A percentile compares a stretch with the other conserved stretches of the same genome.
Evolutionary conservation across 768 basidiomycete genomes (phyloP).

Genomic region (Calocybe gangraenosa): DNA sequence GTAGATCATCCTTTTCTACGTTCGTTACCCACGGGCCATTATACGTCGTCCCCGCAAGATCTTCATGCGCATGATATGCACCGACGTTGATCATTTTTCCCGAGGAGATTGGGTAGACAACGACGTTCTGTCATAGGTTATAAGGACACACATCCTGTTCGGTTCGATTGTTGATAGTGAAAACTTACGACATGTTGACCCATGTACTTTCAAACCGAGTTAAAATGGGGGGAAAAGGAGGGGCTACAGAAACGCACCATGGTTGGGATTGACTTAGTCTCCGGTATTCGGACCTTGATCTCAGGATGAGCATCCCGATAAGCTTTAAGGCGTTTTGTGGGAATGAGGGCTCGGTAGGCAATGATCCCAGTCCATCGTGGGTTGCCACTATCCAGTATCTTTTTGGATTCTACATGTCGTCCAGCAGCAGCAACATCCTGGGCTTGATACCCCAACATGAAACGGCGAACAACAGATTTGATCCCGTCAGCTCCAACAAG

Average conservation of each 20-base stretch:
- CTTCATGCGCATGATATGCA: conserved; percentile 22
- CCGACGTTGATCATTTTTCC: conserved; percentile 28
- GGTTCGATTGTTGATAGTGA: no score
- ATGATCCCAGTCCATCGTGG: conserved; percentile 39
- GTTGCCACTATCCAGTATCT: conserved; percentile 13
- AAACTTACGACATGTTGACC: conserved; percentile 25
- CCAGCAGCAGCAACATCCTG: conserved; percentile 10
- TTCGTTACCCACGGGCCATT: conserved; percentile 33
- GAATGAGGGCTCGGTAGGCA: conserved; percentile 30
- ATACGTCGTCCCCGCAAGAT: conserved; percentile 25
- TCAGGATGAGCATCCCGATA: conserved; percentile 22
- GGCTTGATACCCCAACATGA: conserved; percentile 19
- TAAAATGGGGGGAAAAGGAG: not conserved
- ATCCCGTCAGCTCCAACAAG: conserved; percentile 39
- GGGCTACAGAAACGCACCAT: conserved; percentile 24
- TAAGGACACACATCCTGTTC: no score
- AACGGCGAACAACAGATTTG: conserved; percentile 28
- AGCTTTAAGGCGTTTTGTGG: conserved; percentile 19
- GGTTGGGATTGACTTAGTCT: conserved; percentile 19
- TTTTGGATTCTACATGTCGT: conserved; percentile 9
- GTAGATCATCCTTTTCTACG: conserved; percentile 32
- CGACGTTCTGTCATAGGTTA: conserved; percentile 30
- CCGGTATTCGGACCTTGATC: conserved; percentile 20
- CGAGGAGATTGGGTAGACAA: conserved; percentile 29
- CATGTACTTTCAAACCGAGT: conserved; percentile 20